These are phyloP conservation scores for Candida dubliniensis DNA, from an alignment of 1,139 yeast genomes.

Conservation along the genomic window DNA sequence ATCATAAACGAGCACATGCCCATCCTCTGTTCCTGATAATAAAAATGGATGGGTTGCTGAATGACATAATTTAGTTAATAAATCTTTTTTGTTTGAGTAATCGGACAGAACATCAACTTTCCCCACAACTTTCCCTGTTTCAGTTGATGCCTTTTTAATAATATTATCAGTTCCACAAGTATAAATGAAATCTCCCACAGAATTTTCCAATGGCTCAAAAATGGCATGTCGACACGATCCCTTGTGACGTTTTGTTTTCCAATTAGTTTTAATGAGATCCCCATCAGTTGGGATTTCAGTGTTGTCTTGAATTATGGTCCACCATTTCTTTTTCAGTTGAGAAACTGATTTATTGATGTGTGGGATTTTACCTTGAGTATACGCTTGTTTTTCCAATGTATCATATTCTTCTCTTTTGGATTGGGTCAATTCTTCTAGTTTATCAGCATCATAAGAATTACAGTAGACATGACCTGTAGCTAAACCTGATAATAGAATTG, in stretches of 20 bases:
- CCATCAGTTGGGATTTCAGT: slow-evolving; percentile 29
- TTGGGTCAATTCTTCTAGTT: slow-evolving; percentile 35
- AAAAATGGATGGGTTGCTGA: slow-evolving; percentile 65
- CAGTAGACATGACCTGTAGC: slow-evolving; percentile 77
- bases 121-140: slow-evolving; percentile 72
- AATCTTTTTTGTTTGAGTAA: slow-evolving; percentile 31
- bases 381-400: slow-evolving; percentile 26
- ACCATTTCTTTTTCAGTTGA: slow-evolving; percentile 45
- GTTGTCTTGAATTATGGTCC: slow-evolving; percentile 47
- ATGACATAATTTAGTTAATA: slow-evolving; percentile 61
- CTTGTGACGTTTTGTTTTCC: slow-evolving; percentile 91
- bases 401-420: slow-evolving; percentile 22
- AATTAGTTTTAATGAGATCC: slow-evolving; percentile 37
- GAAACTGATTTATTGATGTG: slow-evolving; percentile 34
- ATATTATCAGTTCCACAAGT: slow-evolving; percentile 81
- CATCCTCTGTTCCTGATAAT: slow-evolving; percentile 78
- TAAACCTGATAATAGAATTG: slow-evolving; percentile 66
- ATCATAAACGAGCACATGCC: slow-evolving; percentile 64
- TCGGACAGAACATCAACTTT: slow-evolving; percentile 41
- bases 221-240: slow-evolving; percentile 79
- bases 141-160: slow-evolving; percentile 70
- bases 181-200: slow-evolving; percentile 55
- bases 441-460: slow-evolving; percentile 51
- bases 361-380: slow-evolving; percentile 28
- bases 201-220: slow-evolving; percentile 53